Conservation (phyloP, 345 rosid species). For the Hibiscus mutabilis region DNA sequence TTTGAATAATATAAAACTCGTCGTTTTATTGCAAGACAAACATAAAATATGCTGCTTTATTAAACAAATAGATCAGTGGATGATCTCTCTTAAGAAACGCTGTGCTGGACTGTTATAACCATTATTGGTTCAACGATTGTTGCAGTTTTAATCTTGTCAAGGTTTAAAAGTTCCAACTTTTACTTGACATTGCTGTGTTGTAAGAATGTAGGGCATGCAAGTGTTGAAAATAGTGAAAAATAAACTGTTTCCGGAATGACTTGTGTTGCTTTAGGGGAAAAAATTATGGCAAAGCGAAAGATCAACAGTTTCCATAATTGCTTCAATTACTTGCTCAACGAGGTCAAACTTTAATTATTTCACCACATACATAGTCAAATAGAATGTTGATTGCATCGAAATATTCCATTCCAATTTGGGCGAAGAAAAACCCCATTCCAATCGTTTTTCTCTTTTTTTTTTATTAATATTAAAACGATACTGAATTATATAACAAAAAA, state of each 20-base stretch:
- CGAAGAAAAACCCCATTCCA: too few relatives aligned
- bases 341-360: neutral
- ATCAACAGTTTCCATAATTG: neutral
- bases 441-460: too few relatives aligned
- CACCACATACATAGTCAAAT: too few relatives aligned
- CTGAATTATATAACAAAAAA: too few relatives aligned
- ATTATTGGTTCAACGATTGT: neutral
- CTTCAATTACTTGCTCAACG: neutral
- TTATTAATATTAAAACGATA: too few relatives aligned
- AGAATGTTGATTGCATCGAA: too few relatives aligned
- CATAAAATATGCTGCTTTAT: neutral
- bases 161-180: too few relatives aligned
- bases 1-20: too few relatives aligned
- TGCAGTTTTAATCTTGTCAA: too few relatives aligned
- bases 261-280: neutral
- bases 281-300: neutral
- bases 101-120: neutral
- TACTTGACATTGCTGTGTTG: neutral
- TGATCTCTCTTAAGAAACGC: neutral
- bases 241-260: constrained; percentile 3
- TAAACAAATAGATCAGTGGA: neutral
- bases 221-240: neutral
- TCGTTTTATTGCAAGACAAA: neutral
- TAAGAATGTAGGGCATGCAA: neutral
- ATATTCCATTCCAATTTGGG: too few relatives aligned